Base-by-base conservation (phyloP, 441 rosid genomes). In the Croton laevigatus region DNA sequence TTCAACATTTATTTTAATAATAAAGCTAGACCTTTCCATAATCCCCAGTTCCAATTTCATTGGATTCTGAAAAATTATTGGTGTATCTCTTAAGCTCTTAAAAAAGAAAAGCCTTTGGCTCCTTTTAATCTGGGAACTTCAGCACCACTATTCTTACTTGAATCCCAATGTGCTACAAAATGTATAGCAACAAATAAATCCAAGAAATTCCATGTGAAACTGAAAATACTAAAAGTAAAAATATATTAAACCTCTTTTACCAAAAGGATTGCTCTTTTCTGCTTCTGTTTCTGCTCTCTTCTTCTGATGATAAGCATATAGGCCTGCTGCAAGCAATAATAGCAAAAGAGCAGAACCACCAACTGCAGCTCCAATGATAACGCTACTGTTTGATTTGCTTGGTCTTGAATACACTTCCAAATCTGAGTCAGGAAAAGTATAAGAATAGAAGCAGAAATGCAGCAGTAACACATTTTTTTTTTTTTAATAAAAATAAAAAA, bases 31-130 rank as follows among this genome's bases (percentile, higher is more conserved):
- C 97, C 93, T 90, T 90, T 75, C 98, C 99, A 73, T 88, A 90
- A 57, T 94, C 96, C 19, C 99, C 98, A 5, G 87, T 83, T 22
- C 99, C 96, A 67, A 89, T 70, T 62, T 75, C 79, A 65, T 82
- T 89, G 68, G 86, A 73, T 6, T 88, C 82, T 44, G 97, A 80
- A 77, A 94, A 92, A 37, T 88, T 86, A 38, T 83, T 74, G 45
- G 93, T 79, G 72, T 71, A 89, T 76, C 79, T 89, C 74, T 79
- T 83, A n/a, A 90, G 78, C 80, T 92, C 97, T 68, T 94, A 91
- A 58, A 89, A n/a, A 87, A 64, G 92, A 83, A 81, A 84, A 94
- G 70, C 85, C 66, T 82, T 88, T 90, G 53, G 83, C 88, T 72
- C 91, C 98, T 84, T 84, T 86, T 60, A 94, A 72, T 49, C 82